Conservation (phyloP, 1,284 basidiomycete species). For the Heterobasidion occidentale region DNA sequence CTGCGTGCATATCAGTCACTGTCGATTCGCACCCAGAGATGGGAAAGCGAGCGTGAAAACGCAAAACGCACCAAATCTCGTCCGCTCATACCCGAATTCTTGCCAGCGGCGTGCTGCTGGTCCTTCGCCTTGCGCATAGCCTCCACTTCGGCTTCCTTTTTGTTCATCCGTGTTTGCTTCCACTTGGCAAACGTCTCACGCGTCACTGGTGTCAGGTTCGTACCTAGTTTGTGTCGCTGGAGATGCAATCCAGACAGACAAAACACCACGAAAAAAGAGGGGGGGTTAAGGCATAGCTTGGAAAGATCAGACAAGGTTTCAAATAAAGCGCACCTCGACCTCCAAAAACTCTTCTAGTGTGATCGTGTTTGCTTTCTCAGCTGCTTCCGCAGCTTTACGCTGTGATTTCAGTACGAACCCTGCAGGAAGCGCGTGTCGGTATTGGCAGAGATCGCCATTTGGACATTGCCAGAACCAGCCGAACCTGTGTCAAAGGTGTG, state of each 20-base stretch:
- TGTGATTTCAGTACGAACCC: conserved; percentile 94
- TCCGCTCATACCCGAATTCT: conserved; percentile 90
- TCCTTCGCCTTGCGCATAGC: conserved; percentile 83
- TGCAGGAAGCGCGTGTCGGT: conserved; percentile 91
- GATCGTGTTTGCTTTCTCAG: conserved; percentile 85
- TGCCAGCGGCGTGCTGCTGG: conserved; percentile 79
- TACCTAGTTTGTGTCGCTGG: conserved; percentile 89
- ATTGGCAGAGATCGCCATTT: conserved; percentile 85
- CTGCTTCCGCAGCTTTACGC: conserved; percentile 78
- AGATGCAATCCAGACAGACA: not conserved
- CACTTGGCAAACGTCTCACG: conserved; percentile 88
- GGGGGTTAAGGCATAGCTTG: not conserved
- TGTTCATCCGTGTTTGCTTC: conserved; percentile 92
- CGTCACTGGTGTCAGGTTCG: conserved; percentile 94
- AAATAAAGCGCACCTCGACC: conserved; percentile 63
- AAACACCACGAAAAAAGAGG: not conserved
- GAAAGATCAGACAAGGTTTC: not conserved
- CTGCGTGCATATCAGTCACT: conserved; percentile 25
- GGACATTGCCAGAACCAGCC: conserved; percentile 96
- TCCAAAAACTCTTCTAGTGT: conserved; percentile 97
- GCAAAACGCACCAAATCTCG: conserved; percentile 73
- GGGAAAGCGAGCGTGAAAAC: not conserved
- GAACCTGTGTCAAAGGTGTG: conserved; percentile 36
- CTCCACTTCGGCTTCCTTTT: conserved; percentile 86
- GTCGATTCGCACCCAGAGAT: not conserved